These are phyloP conservation scores for Stevia rebaudiana DNA, from an alignment of 140 eudicot species.

Conservation along the genomic window DNA sequence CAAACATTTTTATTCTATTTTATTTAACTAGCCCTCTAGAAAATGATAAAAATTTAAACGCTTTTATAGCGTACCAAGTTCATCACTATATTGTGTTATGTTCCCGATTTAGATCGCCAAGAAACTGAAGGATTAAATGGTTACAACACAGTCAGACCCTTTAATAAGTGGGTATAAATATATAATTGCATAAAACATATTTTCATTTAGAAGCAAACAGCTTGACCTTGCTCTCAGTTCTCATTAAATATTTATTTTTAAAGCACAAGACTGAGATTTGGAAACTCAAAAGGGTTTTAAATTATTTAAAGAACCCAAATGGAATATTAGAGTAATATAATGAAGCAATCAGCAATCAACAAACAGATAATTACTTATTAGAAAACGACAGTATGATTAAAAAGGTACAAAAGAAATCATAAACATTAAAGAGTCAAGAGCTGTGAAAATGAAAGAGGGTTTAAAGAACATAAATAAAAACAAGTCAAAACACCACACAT, in stretches of 20 bases:
- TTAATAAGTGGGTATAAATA: too few species aligned
- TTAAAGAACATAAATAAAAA: slow-evolving; percentile 10
- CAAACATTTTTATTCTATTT: background rate
- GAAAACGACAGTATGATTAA: slow-evolving; percentile 5
- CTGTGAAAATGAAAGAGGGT: slow-evolving; percentile 19
- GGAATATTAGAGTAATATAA: slow-evolving; percentile 11
- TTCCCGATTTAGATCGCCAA: background rate
- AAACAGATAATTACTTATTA: slow-evolving; percentile 15
- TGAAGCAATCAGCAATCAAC: slow-evolving; percentile 37
- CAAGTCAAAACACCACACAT: slow-evolving; percentile 20
- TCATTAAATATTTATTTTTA: background rate
- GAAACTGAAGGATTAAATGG: background rate
- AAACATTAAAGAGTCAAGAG: slow-evolving; percentile 18
- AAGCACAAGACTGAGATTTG: slow-evolving; percentile 10
- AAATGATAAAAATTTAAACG: background rate
- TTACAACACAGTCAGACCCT: background rate
- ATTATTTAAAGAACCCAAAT: background rate
- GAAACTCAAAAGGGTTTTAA: background rate
- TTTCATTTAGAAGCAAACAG: background rate
- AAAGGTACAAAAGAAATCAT: background rate
- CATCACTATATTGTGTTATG: background rate
- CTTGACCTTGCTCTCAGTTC: background rate
- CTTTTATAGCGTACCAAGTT: background rate
- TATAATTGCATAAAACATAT: too few species aligned
- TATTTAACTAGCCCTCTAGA: background rate